Percentiles rank a stretch among this genome's conserved stretches.
phyloP scores from a whole-genome alignment of 306 rosid genomes.

The Medicago ruthenica region DNA sequence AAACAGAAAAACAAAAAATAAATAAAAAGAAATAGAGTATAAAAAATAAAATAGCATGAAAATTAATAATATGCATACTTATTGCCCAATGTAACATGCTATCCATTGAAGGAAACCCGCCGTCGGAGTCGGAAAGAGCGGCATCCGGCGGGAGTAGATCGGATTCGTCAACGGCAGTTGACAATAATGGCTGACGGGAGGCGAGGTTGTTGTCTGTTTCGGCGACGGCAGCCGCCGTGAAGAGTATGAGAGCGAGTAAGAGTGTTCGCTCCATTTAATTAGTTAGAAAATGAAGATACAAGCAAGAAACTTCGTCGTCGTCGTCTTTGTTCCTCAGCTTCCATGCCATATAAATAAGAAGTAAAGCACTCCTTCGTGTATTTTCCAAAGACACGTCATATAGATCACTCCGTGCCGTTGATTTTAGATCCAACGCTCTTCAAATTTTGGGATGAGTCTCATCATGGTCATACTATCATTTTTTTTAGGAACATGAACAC shows the following conservation, averaged over 20 bases:
- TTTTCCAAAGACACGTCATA: constrained; percentile 8
- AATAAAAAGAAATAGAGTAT: background rate
- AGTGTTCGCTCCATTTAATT: constrained; percentile 41
- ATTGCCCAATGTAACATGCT: constrained; percentile 95
- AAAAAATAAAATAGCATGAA: background rate
- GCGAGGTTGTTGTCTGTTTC: constrained; percentile 36
- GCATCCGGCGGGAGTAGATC: constrained; percentile 47
- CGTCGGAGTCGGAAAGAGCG: constrained; percentile 53
- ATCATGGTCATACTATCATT: background rate
- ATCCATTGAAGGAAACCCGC: constrained; percentile 88
- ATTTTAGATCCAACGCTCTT: background rate
- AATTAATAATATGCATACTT: constrained; percentile 44
- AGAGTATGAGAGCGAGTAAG: constrained; percentile 32
- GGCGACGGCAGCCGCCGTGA: constrained; percentile 12
- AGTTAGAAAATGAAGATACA: too few species aligned
- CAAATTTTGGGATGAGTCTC: background rate
- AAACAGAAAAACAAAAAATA: constrained; percentile 1
- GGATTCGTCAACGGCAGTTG: constrained; percentile 58
- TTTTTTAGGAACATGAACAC: too few species aligned
- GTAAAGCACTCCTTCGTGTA: background rate
- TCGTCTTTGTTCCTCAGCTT: too few species aligned
- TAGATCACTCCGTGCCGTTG: background rate
- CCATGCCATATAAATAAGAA: too few species aligned
- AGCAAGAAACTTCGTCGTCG: too few species aligned
- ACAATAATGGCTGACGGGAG: constrained; percentile 47